Conservation (phyloP, 1,284 basidiomycete species). For the Sphagnurus paluster region DNA sequence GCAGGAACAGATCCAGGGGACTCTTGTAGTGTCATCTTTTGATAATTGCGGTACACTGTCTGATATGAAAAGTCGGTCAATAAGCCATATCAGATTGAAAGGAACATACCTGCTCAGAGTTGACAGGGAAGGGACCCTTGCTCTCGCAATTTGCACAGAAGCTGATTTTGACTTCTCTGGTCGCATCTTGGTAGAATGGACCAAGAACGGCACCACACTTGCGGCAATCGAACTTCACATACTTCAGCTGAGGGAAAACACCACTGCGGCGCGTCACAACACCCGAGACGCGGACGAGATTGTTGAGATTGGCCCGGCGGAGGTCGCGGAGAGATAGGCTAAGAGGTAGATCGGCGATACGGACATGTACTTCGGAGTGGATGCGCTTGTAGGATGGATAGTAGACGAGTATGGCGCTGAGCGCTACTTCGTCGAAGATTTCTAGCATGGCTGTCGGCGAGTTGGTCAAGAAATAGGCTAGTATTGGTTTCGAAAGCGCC, state of each 20-base stretch:
- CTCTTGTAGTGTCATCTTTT: constrained; percentile 98
- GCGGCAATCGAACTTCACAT: constrained; percentile 97
- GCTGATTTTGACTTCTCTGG: constrained; percentile 91
- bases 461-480: constrained; percentile 97
- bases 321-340: constrained; percentile 91
- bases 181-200: constrained; percentile 97
- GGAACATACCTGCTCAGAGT: constrained; percentile 85
- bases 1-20: constrained; percentile 98
- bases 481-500: constrained; percentile 86
- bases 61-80: constrained; percentile 34
- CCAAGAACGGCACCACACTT: constrained; percentile 93
- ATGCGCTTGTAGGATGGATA: constrained; percentile 97
- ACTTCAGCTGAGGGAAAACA: constrained; percentile 98
- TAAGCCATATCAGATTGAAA: neutral
- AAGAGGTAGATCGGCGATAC: constrained; percentile 92
- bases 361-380: constrained; percentile 97
- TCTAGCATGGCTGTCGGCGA: constrained; percentile 90
- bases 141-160: constrained; percentile 94
- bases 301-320: constrained; percentile 90
- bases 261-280: constrained; percentile 97
- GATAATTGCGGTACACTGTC: constrained; percentile 99
- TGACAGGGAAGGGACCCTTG: constrained; percentile 94
- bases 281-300: constrained; percentile 92
- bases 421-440: constrained; percentile 95
- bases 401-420: constrained; percentile 92